phyloP scores from a whole-genome alignment of 2,329 filamentous ascomycete genomes.

The Dothiorella sarmentorum region DNA sequence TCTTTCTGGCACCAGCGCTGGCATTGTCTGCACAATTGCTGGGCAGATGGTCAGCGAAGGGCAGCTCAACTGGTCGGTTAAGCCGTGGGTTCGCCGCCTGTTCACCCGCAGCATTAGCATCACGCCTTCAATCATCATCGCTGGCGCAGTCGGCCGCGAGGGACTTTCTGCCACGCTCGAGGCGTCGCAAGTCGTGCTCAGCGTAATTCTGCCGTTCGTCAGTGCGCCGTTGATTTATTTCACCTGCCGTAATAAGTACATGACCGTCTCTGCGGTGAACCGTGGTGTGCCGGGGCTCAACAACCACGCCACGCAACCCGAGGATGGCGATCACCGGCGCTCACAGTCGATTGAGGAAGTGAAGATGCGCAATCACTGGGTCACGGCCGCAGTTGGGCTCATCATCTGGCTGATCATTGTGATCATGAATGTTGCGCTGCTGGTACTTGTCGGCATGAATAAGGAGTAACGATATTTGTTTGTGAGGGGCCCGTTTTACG shows the following conservation, averaged over 20 bases:
- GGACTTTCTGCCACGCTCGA: constrained; percentile 71
- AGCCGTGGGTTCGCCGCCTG: constrained; percentile 75
- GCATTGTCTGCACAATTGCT: constrained; percentile 84
- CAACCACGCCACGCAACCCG: constrained; percentile 2
- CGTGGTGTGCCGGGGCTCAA: background rate
- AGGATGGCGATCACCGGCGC: constrained; percentile 18
- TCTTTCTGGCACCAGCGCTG: constrained; percentile 74
- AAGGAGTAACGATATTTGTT: background rate
- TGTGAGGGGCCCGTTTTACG: too few relatives aligned
- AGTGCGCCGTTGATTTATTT: constrained; percentile 81
- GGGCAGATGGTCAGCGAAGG: constrained; percentile 88
- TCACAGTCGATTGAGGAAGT: constrained; percentile 28
- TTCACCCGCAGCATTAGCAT: constrained; percentile 78
- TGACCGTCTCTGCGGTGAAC: constrained; percentile 58
- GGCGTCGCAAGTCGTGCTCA: constrained; percentile 73
- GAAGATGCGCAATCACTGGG: constrained; percentile 71
- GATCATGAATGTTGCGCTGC: constrained; percentile 73
- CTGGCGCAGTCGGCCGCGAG: constrained; percentile 68
- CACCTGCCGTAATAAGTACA: constrained; percentile 73
- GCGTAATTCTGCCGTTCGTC: constrained; percentile 77
- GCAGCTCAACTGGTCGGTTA: constrained; percentile 69
- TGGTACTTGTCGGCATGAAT: constrained; percentile 63
- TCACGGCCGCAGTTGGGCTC: constrained; percentile 56
- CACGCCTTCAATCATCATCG: constrained; percentile 77
- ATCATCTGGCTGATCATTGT: constrained; percentile 71